A percentile compares a stretch with the other conserved stretches of the same genome.
Conservation (phyloP, 208 protist species). For the Crithidia fasciculata region DNA sequence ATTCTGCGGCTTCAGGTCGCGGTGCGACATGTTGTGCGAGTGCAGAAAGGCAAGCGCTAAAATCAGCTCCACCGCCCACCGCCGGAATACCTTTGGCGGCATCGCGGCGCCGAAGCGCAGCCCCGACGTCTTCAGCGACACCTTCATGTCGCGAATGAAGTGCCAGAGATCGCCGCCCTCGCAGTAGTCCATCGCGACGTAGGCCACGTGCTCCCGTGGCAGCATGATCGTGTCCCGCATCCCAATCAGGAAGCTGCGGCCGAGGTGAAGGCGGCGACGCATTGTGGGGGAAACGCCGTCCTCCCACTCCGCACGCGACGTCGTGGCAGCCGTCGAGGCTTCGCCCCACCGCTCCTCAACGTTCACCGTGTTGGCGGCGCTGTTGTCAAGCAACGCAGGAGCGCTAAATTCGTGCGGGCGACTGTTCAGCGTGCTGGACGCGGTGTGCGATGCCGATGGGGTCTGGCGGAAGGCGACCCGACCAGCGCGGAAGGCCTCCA, state of each 20-base stretch:
- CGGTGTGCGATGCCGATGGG: too few species aligned
- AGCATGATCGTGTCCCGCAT: constrained; percentile 96
- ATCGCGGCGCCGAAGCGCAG: constrained; percentile 42
- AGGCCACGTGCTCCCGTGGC: constrained; percentile 77
- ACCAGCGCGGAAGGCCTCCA: constrained; percentile 22
- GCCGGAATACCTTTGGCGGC: constrained; percentile 45
- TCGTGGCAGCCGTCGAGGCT: constrained; percentile 1
- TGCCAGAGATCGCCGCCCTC: constrained; percentile 96
- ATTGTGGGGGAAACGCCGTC: constrained; percentile 12
- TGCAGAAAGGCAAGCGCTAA: constrained; percentile 77
- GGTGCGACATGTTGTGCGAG: constrained; percentile 58
- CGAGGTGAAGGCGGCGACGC: constrained; percentile 19
- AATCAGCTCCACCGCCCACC: constrained; percentile 76
- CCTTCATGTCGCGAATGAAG: constrained; percentile 70
- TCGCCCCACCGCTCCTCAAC: constrained; percentile 19
- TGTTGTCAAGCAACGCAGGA: constrained; percentile 10
- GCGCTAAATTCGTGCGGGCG: constrained; percentile 2
- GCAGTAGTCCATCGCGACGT: constrained; percentile 96
- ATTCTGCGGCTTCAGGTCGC: constrained; percentile 83
- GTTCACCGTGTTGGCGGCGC: constrained; percentile 12
- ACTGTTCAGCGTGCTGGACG: neutral
- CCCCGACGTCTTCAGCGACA: constrained; percentile 11
- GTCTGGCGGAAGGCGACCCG: constrained; percentile 15
- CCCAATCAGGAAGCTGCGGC: constrained; percentile 71
- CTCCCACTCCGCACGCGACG: constrained; percentile 3